Evolutionary conservation across 129 eudicot species (phyloP), one percentile per base, ranked within the genome.

Genomic region (Tagetes erecta): DNA sequence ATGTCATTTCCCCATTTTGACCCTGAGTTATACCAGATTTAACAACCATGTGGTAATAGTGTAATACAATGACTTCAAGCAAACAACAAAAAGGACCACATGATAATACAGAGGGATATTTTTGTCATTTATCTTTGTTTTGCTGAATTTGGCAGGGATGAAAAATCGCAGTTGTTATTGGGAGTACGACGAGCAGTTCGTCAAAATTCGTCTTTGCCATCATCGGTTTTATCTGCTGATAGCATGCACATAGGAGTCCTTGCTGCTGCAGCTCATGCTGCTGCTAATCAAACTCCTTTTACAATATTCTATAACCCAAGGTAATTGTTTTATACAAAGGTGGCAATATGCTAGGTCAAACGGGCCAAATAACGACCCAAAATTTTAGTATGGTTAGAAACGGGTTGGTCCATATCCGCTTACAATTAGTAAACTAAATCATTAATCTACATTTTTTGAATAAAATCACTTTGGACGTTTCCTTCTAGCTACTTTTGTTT

Each of bases 191-290:
- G 99, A 33, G 96, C 86, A 57, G 91, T 91, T 79, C 92, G 97
- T 68, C 99, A 95, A 81, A 93, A 87, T 79, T 83, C 94, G 34
- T 74, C 97, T 57, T 72, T 91, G 75, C 97, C 99, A 33, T 95
- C 99, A 58, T 95, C 99, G 2, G 99, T 95, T 76, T 82, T 95
- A 50, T 95, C 99, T 12, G 97, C 97, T 56, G 97, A 95, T 79
- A 95, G 99, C 79, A 95, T 95, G 99, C 99, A 91, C 81, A 95
- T 95, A n/a, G 99, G 99, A 73, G 95, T 95, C 40, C 97, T 95
- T 82, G 99, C 99, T 74, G 99, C 99, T 53, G 99, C 99, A 37
- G 97, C 99, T 57, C 97, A 95, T 87, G 97, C 99, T 70, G 90
- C 97, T 67, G 91, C 97, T 68, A 95, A 85, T 73, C 75, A 93